Percentiles rank a stretch among this genome's conserved stretches.
Evolutionary conservation across 129 eudicot genomes (phyloP).

Genomic region (Artemisia annua): DNA sequence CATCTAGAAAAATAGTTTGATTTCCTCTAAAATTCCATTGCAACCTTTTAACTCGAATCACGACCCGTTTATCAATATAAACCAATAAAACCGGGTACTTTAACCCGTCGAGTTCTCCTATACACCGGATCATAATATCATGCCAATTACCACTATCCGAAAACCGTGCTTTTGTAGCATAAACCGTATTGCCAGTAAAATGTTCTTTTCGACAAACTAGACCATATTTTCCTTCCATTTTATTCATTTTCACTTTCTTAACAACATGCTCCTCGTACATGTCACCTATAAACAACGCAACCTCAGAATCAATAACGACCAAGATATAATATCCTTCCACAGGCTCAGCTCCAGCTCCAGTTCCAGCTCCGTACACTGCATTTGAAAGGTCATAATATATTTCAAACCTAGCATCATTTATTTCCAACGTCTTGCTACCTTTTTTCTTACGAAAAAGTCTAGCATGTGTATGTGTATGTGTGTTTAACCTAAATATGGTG

Average conservation of each 20-base stretch:
- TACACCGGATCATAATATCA: conserved; percentile 71
- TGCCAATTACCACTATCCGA: conserved; percentile 59
- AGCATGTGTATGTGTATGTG: conserved; percentile 70
- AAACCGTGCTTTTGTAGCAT: conserved; percentile 72
- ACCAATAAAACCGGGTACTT: conserved; percentile 75
- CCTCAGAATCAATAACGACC: conserved; percentile 52
- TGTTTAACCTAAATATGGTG: conserved; percentile 60
- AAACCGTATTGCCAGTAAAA: conserved; percentile 72
- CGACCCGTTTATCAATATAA: conserved; percentile 75
- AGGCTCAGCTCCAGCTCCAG: conserved; percentile 76
- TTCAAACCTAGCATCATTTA: conserved; percentile 45
- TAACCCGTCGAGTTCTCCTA: conserved; percentile 69
- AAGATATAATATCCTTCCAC: conserved; percentile 61
- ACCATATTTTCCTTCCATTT: conserved; percentile 45
- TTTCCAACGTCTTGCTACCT: conserved; percentile 54
- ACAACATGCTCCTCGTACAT: conserved; percentile 51
- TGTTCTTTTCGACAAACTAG: conserved; percentile 67
- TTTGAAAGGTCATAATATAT: conserved; percentile 69
- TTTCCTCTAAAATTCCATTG: conserved; percentile 98
- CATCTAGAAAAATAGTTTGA: conserved; percentile 86
- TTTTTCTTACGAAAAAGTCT: conserved; percentile 70
- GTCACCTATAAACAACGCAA: conserved; percentile 70
- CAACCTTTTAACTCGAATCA: conserved; percentile 74
- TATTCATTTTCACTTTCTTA: conserved; percentile 46
- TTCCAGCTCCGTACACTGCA: conserved; percentile 61